Base-by-base conservation (phyloP, 164 flowering plant genomes). In the Umbilicus rupestris region DNA sequence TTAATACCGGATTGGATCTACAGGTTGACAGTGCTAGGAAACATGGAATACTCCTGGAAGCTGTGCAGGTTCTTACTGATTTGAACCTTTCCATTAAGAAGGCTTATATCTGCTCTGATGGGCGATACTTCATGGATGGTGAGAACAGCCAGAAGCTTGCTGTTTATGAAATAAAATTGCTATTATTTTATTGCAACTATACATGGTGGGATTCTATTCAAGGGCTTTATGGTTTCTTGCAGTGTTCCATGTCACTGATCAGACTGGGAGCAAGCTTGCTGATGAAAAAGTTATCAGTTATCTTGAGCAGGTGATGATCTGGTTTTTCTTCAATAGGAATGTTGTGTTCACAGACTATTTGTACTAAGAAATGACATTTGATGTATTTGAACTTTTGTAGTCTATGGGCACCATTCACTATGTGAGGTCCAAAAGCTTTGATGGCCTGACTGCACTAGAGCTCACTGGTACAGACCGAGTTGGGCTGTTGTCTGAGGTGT, bases 211-310 rank as follows among this genome's bases (percentile, higher is more conserved):
- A 55, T 55, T 55, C 28, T n/a, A 17, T 9, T 28, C 39, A 37
- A 39, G 63, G n/a, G 17, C 26, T 35, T 58, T n/a, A 7, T 39
- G 37, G 20, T 15, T 68, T 31, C 35, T 9, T 72, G 64, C 92
- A 94, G 98, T 90, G 72, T 94, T 89, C 62, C 97, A 94, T 73
- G 98, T 94, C 58, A 91, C 89, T 28, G 97, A 90, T 75, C 78
- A 78, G 66, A 65, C 84, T 47, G 97, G 98, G 66, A 79, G 84
- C 75, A 89, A 89, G 69, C 75, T 94, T 31, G 89, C 87, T 7
- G 98, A 89, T 47, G 83, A 85, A 64, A 86, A 84, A 70, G 87
- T 89, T 46, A 76, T 93, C 69, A 77, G 73, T 64, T 83, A 79
- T 83, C 82, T 93, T 65, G 84, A 89, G 67, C 82, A 88, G 92